A percentile compares a stretch with the other conserved stretches of the same genome.
Evolutionary conservation across 345 rosid species (phyloP).

Genomic region (Draba incana): DNA sequence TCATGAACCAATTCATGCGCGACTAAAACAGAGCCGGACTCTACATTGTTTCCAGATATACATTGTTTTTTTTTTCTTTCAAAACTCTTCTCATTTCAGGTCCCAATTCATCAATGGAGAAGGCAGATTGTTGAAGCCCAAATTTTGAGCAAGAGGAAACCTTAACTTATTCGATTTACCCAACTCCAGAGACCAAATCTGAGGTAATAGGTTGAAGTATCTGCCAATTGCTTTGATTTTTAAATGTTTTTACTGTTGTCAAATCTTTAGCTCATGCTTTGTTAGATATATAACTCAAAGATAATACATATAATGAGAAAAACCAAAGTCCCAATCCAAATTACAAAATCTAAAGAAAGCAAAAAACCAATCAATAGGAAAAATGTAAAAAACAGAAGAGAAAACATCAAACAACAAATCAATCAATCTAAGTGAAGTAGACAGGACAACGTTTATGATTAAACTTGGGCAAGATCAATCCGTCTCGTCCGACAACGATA

Average conservation of each 20-base stretch:
- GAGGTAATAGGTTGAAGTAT: background rate
- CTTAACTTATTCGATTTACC: constrained; percentile 3
- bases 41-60: too few species aligned
- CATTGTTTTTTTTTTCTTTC: constrained; percentile 13
- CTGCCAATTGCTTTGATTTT: background rate
- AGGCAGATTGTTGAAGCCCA: constrained; percentile 55
- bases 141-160: constrained; percentile 28
- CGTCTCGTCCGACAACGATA: too few species aligned
- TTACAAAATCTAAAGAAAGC: constrained; percentile 19
- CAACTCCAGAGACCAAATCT: background rate
- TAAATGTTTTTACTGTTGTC: background rate
- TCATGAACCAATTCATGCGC: background rate
- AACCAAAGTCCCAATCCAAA: constrained; percentile 27
- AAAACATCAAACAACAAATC: constrained; percentile 25
- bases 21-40: constrained; percentile 25
- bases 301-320: constrained; percentile 10
- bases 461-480: too few species aligned
- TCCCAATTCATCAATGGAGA: constrained; percentile 71
- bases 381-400: constrained; percentile 2
- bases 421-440: too few species aligned
- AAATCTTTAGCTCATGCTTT: constrained; percentile 12
- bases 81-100: constrained; percentile 46
- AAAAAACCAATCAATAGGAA: constrained; percentile 16
- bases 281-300: constrained; percentile 21
- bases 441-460: too few species aligned